Evolutionary conservation across 805 yeast genomes (phyloP).

Genomic region (Lipomyces orientalis): DNA sequence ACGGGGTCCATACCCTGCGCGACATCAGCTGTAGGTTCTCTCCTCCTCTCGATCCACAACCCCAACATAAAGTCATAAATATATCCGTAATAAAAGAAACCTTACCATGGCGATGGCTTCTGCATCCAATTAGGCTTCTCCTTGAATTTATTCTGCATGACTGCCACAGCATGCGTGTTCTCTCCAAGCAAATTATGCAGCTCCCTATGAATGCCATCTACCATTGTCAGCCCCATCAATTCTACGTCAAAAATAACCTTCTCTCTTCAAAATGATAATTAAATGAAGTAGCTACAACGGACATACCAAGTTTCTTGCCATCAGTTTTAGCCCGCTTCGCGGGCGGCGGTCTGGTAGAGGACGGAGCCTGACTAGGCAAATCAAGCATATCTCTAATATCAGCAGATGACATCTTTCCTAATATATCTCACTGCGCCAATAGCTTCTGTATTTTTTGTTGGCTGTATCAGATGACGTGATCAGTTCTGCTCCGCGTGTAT

Average conservation of each 20-base stretch:
- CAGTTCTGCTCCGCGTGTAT: constrained; percentile 42
- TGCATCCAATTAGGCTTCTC: constrained; percentile 64
- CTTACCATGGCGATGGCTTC: constrained; percentile 80
- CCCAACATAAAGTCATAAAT: neutral
- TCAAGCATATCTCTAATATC: constrained; percentile 45
- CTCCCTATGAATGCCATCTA: constrained; percentile 84
- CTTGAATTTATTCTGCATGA: constrained; percentile 61
- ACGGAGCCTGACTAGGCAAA: constrained; percentile 37
- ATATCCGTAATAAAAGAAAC: neutral
- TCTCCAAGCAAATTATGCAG: constrained; percentile 87
- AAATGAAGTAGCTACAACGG: neutral
- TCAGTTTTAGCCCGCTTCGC: constrained; percentile 44
- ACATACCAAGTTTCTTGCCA: constrained; percentile 36
- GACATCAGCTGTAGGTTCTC: neutral
- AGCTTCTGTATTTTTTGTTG: constrained; percentile 44
- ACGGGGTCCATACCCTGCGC: constrained; percentile 56
- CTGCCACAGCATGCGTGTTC: constrained; percentile 83
- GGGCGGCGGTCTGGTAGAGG: constrained; percentile 28
- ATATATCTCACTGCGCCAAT: constrained; percentile 46
- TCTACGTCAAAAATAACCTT: neutral
- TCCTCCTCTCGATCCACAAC: neutral
- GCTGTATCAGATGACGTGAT: neutral
- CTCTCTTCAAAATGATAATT: neutral
- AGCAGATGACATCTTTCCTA: constrained; percentile 42
- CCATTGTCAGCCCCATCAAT: neutral